These are phyloP conservation scores for Corynespora cassiicola DNA, from an alignment of 2,329 filamentous ascomycete genomes.

Conservation along the genomic window DNA sequence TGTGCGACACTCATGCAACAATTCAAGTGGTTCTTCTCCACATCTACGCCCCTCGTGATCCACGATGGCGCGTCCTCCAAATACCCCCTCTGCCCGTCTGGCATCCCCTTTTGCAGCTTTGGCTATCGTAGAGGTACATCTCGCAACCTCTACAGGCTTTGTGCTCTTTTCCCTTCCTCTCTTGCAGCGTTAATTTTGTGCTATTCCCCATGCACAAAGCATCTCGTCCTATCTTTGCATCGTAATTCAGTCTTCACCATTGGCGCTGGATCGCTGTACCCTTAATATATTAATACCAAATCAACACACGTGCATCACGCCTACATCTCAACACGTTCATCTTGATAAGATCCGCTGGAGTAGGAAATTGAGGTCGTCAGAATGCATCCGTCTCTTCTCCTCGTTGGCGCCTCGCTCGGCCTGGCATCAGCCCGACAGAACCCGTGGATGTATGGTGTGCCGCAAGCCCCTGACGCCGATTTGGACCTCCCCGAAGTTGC, in stretches of 20 bases:
- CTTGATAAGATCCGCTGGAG: not conserved
- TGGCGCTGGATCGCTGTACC: slow-evolving; percentile 28
- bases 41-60: slow-evolving; percentile 11
- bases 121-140: too few species aligned
- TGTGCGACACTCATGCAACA: slow-evolving; percentile 28
- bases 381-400: slow-evolving; percentile 27
- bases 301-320: not conserved
- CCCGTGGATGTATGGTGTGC: slow-evolving; percentile 42
- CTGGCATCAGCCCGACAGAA: slow-evolving; percentile 25
- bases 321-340: not conserved
- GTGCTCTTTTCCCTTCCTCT: slow-evolving; percentile 8
- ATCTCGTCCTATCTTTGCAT: slow-evolving; percentile 5
- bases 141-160: slow-evolving; percentile 10
- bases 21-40: slow-evolving; percentile 16
- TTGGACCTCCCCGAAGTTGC: slow-evolving; percentile 32
- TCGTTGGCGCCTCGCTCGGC: slow-evolving; percentile 27
- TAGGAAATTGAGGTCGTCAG: slow-evolving; percentile 1
- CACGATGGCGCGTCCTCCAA: slow-evolving; percentile 7
- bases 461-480: slow-evolving; percentile 32
- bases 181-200: slow-evolving; percentile 1
- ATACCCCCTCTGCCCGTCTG: not conserved
- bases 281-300: slow-evolving; percentile 16
- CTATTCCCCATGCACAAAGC: not conserved
- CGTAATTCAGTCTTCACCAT: slow-evolving; percentile 1
- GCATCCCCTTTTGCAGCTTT: slow-evolving; percentile 8